A percentile compares a stretch with the other conserved stretches of the same genome.
phyloP scores from a whole-genome alignment of 768 basidiomycete species.

The Boletus rubescentipes region DNA sequence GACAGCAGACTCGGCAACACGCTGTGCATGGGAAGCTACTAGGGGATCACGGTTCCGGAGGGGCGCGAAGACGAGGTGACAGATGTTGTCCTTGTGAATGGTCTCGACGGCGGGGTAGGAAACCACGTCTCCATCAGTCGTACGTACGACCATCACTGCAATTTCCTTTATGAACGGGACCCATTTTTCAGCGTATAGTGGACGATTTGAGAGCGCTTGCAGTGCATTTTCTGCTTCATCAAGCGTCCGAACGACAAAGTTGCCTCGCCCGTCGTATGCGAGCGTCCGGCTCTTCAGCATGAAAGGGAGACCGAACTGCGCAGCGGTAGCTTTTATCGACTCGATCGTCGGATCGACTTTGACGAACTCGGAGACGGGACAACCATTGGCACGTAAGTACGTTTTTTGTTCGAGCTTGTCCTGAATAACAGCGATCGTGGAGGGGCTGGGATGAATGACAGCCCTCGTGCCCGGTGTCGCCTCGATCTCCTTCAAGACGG shows the following conservation, averaged over 20 bases:
- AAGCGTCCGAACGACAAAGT: slow-evolving; percentile 67
- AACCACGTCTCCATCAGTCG: slow-evolving; percentile 63
- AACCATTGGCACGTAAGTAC: slow-evolving; percentile 48
- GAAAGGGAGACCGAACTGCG: slow-evolving; percentile 74
- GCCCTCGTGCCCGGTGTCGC: slow-evolving; percentile 28
- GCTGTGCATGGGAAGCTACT: slow-evolving; percentile 59
- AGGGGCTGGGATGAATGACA: slow-evolving; percentile 71
- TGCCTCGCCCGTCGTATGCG: slow-evolving; percentile 96
- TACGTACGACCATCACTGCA: slow-evolving; percentile 95
- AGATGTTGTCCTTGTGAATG: slow-evolving; percentile 89
- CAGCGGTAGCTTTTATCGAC: slow-evolving; percentile 51
- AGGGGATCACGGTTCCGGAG: slow-evolving; percentile 59
- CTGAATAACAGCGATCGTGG: slow-evolving; percentile 85
- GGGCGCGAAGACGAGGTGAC: slow-evolving; percentile 91
- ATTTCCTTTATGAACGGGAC: slow-evolving; percentile 87
- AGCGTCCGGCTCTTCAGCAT: slow-evolving; percentile 97
- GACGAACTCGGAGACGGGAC: slow-evolving; percentile 60
- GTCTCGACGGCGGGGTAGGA: slow-evolving; percentile 96
- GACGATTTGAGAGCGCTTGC: slow-evolving; percentile 56
- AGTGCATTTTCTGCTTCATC: slow-evolving; percentile 53
- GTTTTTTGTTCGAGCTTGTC: slow-evolving; percentile 66
- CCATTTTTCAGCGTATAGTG: slow-evolving; percentile 94
- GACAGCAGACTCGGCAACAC: slow-evolving; percentile 79
- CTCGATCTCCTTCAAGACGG: slow-evolving; percentile 54
- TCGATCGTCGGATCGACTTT: slow-evolving; percentile 53